phyloP scores from a whole-genome alignment of 1,139 yeast species.

The Debaryomyces robertsiae region DNA sequence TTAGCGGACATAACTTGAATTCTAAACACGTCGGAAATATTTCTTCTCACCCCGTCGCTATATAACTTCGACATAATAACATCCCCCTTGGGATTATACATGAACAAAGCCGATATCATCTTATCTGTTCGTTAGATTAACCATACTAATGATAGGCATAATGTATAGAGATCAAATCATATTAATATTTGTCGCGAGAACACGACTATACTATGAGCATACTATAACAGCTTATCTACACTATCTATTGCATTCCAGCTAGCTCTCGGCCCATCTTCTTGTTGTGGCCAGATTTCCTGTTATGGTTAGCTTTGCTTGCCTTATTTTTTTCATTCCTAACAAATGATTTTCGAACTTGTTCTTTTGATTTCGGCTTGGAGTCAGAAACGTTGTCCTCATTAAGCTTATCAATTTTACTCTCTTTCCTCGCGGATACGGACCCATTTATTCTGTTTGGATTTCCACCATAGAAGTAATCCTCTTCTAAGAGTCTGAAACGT shows the following conservation, averaged over 20 bases:
- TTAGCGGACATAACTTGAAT: constrained; percentile 76
- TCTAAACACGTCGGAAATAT: constrained; percentile 86
- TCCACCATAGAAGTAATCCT: constrained; percentile 53
- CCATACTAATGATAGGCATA: background rate
- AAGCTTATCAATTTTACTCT: constrained; percentile 14
- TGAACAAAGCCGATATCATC: constrained; percentile 80
- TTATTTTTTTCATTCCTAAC: constrained; percentile 58
- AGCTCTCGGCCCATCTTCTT: constrained; percentile 60
- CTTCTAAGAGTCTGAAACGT: constrained; percentile 62
- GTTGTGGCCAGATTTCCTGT: constrained; percentile 61
- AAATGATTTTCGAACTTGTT: constrained; percentile 24
- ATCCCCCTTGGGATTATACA: constrained; percentile 82
- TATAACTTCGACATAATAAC: constrained; percentile 77
- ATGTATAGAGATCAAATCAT: constrained; percentile 4
- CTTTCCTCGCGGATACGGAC: constrained; percentile 1
- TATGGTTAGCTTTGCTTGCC: constrained; percentile 61
- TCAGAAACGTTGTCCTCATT: constrained; percentile 11
- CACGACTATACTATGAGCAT: background rate
- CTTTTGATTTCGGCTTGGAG: constrained; percentile 21
- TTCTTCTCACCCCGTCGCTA: constrained; percentile 63
- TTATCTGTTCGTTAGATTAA: background rate
- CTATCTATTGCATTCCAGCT: constrained; percentile 60
- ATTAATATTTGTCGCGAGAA: constrained; percentile 1
- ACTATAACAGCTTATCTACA: background rate
- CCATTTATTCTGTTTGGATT: constrained; percentile 21